Base-by-base conservation (phyloP, 805 yeast species). In the Candida rishiriensis region DNA sequence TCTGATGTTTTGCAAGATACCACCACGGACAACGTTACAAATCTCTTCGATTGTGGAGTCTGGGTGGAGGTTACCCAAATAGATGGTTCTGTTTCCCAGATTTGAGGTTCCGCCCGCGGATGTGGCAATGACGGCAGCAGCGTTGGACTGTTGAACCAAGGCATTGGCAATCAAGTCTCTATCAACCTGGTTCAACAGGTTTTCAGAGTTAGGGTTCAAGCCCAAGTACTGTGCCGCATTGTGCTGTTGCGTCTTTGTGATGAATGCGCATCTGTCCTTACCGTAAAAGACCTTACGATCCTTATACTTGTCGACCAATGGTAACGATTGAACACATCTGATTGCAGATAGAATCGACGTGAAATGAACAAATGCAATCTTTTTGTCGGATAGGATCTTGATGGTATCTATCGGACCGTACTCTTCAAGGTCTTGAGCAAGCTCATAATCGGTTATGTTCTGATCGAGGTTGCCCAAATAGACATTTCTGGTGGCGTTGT, bases 51-150 rank as follows among this genome's bases (percentile, higher is more conserved):
- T 79, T 10, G 88, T 83, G 11, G 93, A 82, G 48, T 85, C 95
- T 42, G 86, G 89, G 52, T 91, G 97, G 51, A 93, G 73, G 58
- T 85, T 86, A 26, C 97, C 97, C 51, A 91, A 71, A 61, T 89
- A 91, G 33, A 91, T 90, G 0, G 97, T 90, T 63, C 99, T 75
- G 62, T 91, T 91, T 37, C 98, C 98, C 52, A 89, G 72, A 61
- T 91, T 91, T 46, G 81, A 81, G 21, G 91, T 87, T 18, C 97
- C 97, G 12, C 97, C 97, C 2, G 96, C 95, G 42, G 90, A 80
- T 0, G 95, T 85, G 1, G 97, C 96, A 56, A 91, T 90, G 32
- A 95, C 91, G n/a, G 96, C 96, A 7, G 98, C 97, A 1, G 97
- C 97, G 33, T 95, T 95, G 13, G 95, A 82, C 67, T 93, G 97